Evolutionary conservation across 495 filamentous ascomycete genomes (phyloP).

Genomic region (Neurospora sp.): DNA sequence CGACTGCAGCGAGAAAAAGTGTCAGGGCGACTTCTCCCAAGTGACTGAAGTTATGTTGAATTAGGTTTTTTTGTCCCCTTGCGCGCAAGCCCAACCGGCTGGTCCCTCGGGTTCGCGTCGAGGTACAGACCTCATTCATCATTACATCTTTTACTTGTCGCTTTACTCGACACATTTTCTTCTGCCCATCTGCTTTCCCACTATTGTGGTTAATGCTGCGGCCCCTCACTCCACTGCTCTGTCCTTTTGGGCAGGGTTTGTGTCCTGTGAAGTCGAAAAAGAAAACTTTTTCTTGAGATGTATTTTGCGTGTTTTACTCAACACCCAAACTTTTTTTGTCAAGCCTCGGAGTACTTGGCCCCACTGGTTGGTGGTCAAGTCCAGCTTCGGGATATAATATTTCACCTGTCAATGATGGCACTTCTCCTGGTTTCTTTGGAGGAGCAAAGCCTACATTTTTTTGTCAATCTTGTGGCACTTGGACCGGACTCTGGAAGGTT

Average conservation of each 20-base stretch:
- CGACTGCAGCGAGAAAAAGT: background rate
- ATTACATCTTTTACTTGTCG: background rate
- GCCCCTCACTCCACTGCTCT: background rate
- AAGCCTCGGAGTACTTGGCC: background rate
- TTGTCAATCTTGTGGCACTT: background rate
- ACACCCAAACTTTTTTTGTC: background rate
- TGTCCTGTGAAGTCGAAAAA: background rate
- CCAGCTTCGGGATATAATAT: slow-evolving; percentile 4
- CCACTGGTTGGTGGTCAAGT: background rate
- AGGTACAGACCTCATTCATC: background rate
- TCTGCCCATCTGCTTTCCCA: background rate
- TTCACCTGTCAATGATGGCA: background rate
- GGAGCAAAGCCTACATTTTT: background rate
- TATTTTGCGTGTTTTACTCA: background rate
- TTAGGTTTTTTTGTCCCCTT: background rate
- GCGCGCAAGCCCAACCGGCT: background rate
- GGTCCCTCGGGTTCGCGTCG: background rate
- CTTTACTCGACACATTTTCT: background rate
- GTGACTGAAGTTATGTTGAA: background rate
- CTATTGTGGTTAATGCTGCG: slow-evolving; percentile 6
- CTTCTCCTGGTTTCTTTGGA: background rate
- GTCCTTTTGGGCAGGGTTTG: background rate
- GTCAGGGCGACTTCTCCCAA: background rate
- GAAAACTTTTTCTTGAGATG: background rate
- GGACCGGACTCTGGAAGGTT: background rate